phyloP scores from a whole-genome alignment of 345 rosid genomes.

The Rhodamnia argentea region DNA sequence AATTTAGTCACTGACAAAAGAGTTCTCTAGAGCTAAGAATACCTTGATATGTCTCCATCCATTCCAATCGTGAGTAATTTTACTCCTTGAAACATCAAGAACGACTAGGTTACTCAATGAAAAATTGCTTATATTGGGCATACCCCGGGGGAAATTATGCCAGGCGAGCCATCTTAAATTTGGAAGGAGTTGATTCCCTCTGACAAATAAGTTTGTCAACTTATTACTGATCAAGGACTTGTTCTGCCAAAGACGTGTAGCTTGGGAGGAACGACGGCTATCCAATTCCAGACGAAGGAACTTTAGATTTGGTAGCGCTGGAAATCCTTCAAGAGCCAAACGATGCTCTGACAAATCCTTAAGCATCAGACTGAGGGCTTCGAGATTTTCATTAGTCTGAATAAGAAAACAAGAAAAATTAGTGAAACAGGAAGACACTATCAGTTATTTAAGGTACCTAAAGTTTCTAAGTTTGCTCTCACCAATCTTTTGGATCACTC shows the following conservation, averaged over 20 bases:
- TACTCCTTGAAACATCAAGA: not conserved
- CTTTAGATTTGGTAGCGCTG: not conserved
- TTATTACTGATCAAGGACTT: not conserved
- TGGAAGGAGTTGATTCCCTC: not conserved
- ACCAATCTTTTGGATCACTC: no score
- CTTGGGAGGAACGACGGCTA: fast-evolving
- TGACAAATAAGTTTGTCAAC: fast-evolving
- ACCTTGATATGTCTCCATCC: not conserved
- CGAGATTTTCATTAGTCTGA: not conserved
- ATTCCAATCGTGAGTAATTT: not conserved
- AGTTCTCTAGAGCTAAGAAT: not conserved
- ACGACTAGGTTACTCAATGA: not conserved
- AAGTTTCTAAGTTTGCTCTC: no score
- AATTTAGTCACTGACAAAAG: not conserved
- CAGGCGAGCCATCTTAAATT: not conserved
- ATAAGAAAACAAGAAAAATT: not conserved
- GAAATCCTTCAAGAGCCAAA: not conserved
- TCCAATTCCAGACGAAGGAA: not conserved
- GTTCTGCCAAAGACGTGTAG: fast-evolving
- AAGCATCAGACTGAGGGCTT: fast-evolving
- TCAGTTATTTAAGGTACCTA: not conserved
- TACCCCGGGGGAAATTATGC: not conserved
- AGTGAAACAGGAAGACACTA: not conserved
- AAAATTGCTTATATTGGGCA: not conserved
- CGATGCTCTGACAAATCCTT: not conserved